These are phyloP conservation scores for Carex scoparia DNA, from an alignment of 176 grass and related monocot genomes.

Conservation along the genomic window DNA sequence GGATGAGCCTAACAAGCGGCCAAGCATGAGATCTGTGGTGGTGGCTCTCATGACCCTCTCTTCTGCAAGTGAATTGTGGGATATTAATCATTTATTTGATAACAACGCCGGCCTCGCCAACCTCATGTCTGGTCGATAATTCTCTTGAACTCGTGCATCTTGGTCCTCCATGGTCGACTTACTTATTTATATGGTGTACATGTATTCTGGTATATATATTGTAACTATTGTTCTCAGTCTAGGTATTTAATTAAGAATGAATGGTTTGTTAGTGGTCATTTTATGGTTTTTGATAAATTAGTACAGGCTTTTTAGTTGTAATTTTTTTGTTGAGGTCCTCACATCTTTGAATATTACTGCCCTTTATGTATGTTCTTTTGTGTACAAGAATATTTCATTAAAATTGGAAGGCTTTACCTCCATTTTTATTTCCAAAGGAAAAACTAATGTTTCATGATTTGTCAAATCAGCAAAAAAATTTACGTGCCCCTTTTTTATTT, in stretches of 20 bases:
- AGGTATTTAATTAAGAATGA: not conserved
- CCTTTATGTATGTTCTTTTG: not conserved
- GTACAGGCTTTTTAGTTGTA: not conserved
- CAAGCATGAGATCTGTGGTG: conserved; percentile 69
- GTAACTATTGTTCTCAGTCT: not conserved
- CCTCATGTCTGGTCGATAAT: conserved; percentile 68
- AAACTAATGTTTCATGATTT: too few relatives aligned
- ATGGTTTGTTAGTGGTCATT: not conserved
- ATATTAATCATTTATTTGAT: conserved; percentile 44
- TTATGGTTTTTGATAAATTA: not conserved
- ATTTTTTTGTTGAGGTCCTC: not conserved
- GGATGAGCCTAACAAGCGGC: conserved; percentile 60
- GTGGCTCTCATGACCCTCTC: conserved; percentile 78
- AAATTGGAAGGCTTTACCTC: too few relatives aligned
- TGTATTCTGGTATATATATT: not conserved
- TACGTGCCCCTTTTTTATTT: too few relatives aligned
- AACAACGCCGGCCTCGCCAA: conserved; percentile 56
- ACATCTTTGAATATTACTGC: not conserved
- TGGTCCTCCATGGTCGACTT: conserved; percentile 14
- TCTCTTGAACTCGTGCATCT: not conserved
- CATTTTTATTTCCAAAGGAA: too few relatives aligned
- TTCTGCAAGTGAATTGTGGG: conserved; percentile 69
- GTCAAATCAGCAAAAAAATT: too few relatives aligned
- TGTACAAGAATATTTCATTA: not conserved
- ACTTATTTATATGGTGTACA: not conserved